These are phyloP conservation scores for Ogataea thermomethanolica DNA, from an alignment of 805 yeast genomes.

Conservation along the genomic window DNA sequence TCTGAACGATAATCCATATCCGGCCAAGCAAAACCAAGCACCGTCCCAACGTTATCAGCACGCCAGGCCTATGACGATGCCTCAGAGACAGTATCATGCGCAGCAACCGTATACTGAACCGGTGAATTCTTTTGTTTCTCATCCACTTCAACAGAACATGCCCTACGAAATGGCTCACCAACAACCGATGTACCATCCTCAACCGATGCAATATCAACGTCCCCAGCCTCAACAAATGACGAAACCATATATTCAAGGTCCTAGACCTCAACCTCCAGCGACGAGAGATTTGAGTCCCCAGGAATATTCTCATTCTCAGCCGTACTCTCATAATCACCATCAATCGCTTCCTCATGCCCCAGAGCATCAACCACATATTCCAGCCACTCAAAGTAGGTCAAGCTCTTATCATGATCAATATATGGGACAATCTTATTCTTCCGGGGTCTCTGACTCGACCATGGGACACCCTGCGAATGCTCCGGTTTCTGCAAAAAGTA, in stretches of 20 bases:
- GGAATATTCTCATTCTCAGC: background rate
- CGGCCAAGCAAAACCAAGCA: conserved; percentile 4
- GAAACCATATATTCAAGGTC: conserved; percentile 4
- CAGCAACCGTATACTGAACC: conserved; percentile 1
- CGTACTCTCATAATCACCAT: conserved; percentile 6
- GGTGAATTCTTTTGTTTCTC: conserved; percentile 8
- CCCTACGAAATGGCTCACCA: conserved; percentile 2
- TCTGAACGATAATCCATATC: conserved; percentile 16
- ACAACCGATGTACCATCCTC: conserved; percentile 3
- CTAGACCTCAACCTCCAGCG: conserved; percentile 5
- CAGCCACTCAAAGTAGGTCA: conserved; percentile 3
- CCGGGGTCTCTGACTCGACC: background rate
- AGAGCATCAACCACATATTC: background rate
- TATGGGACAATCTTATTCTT: background rate
- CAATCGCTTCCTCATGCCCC: conserved; percentile 6
- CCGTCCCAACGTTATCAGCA: background rate
- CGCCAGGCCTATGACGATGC: background rate
- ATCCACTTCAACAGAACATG: conserved; percentile 13
- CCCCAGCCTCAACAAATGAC: background rate
- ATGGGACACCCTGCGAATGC: too few species aligned
- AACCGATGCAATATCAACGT: conserved; percentile 3
- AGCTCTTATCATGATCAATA: conserved; percentile 1
- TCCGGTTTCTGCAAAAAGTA: too few species aligned
- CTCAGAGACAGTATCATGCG: conserved; percentile 1
- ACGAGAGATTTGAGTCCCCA: background rate